These are phyloP conservation scores for Cyclanthera cordifolia DNA, from an alignment of 306 rosid genomes.

Conservation along the genomic window DNA sequence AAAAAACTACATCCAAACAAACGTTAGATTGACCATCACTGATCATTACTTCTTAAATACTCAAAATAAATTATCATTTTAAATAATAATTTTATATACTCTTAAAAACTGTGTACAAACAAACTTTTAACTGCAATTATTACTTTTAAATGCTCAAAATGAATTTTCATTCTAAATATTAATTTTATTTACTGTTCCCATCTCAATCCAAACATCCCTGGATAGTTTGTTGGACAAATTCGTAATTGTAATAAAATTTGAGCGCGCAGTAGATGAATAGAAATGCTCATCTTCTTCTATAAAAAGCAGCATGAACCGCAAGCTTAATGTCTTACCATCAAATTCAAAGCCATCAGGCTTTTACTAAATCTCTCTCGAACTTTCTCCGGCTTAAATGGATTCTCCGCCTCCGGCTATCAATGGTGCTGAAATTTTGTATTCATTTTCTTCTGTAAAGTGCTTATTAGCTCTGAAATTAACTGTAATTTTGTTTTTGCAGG, in stretches of 20 bases:
- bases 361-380: background rate
- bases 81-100: no score
- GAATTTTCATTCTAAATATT: no score
- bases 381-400: conserved; percentile 12
- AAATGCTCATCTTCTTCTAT: background rate
- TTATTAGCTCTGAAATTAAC: background rate
- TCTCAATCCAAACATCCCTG: no score
- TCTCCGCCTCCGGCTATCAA: conserved; percentile 8
- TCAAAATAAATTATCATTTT: no score
- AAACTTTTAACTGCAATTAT: no score
- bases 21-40: no score
- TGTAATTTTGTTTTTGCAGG: conserved; percentile 13
- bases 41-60: no score
- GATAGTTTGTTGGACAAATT: no score
- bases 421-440: background rate
- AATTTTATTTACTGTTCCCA: no score
- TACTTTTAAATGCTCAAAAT: no score
- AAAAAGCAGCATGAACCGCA: conserved; percentile 2
- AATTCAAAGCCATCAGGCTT: background rate
- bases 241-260: background rate
- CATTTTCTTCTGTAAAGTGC: background rate
- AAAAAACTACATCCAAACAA: no score
- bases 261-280: background rate
- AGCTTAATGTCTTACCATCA: background rate
- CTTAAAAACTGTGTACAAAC: no score